These are phyloP conservation scores for Fusarium sp. DNA, from an alignment of 2,329 filamentous ascomycete genomes.

Conservation along the genomic window DNA sequence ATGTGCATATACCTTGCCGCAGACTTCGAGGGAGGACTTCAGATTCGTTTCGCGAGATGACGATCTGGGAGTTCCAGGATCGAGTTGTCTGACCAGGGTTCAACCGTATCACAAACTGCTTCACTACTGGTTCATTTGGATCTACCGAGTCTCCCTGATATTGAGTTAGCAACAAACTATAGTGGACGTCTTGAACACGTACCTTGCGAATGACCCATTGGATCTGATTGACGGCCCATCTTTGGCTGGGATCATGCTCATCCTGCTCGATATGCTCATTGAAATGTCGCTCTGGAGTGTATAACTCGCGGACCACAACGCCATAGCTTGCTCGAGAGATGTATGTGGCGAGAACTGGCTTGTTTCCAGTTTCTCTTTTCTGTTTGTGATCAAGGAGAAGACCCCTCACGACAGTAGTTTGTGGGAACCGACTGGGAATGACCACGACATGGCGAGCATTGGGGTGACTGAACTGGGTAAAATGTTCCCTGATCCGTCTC, in stretches of 20 bases:
- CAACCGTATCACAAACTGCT: neutral
- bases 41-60: neutral
- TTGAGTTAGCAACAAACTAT: neutral
- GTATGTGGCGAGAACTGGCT: neutral
- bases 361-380: neutral
- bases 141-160: neutral
- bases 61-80: neutral
- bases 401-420: neutral
- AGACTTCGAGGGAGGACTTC: neutral
- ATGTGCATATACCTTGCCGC: neutral
- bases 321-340: neutral
- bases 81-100: neutral
- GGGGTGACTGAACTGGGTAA: neutral
- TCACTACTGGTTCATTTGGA: neutral
- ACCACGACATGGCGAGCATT: neutral
- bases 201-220: neutral
- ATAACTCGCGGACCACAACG: neutral
- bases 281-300: neutral
- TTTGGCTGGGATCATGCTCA: neutral
- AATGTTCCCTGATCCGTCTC: neutral
- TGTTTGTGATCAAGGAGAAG: neutral
- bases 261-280: neutral
- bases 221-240: constrained; percentile 1
- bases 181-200: rapidly evolving
- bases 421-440: neutral